Conservation (phyloP, 192 early-diverging fungal species). For the Umbelopsis ramanniana region DNA sequence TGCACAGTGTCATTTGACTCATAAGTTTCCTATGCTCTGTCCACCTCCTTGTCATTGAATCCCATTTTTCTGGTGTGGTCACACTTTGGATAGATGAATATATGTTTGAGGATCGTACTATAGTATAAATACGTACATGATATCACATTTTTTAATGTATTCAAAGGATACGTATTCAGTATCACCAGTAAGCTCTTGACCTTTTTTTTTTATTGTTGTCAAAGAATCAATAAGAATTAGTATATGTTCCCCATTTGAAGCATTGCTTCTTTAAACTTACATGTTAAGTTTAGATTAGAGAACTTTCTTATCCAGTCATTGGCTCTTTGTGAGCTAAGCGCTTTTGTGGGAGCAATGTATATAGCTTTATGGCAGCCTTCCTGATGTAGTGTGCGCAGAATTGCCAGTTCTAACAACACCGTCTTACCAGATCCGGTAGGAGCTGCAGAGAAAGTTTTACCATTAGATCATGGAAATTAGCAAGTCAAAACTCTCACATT, state of each 20-base stretch:
- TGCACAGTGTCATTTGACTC: conserved; percentile 38
- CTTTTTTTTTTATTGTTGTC: conserved; percentile 23
- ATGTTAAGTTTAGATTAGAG: conserved; percentile 46
- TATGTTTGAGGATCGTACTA: background rate
- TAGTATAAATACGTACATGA: conserved; percentile 32
- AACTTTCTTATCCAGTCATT: conserved; percentile 69
- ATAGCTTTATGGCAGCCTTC: conserved; percentile 52
- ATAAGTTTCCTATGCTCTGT: conserved; percentile 40
- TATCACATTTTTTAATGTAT: conserved; percentile 47
- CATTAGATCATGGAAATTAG: too few species aligned
- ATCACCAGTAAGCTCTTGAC: conserved; percentile 73
- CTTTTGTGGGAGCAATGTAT: conserved; percentile 75
- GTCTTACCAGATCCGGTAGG: conserved; percentile 80
- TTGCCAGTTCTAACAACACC: conserved; percentile 63
- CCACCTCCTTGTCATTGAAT: conserved; percentile 69
- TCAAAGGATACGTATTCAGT: conserved; percentile 46
- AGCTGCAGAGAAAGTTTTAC: conserved; percentile 35
- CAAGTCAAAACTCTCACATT: background rate
- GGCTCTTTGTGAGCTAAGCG: conserved; percentile 64
- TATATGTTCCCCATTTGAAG: background rate
- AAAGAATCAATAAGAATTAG: background rate
- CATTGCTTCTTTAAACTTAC: conserved; percentile 13
- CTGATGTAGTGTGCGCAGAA: conserved; percentile 29
- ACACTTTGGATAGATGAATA: conserved; percentile 36
- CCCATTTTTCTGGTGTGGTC: conserved; percentile 86